These are phyloP conservation scores for Mantamonas sphyraenae DNA, from an alignment of 78 protist genomes.

Conservation along the genomic window DNA sequence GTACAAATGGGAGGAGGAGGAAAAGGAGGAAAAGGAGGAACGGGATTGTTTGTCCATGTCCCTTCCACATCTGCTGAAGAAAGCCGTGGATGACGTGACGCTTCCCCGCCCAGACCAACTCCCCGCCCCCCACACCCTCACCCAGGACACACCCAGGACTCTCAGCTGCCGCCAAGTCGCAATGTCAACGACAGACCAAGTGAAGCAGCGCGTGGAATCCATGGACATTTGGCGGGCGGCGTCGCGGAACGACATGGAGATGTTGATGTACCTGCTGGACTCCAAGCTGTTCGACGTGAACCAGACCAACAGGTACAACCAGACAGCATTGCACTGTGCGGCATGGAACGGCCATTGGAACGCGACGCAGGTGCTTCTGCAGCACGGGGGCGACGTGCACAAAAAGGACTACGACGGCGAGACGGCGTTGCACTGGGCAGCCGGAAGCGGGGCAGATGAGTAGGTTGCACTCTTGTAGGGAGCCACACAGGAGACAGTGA, in stretches of 20 bases:
- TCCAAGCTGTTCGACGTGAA: neutral
- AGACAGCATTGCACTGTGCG: neutral
- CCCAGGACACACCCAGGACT: too few relatives aligned
- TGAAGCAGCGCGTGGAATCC: neutral
- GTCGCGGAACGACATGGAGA: too few relatives aligned
- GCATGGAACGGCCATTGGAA: neutral
- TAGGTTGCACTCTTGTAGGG: neutral
- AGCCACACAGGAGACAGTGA: neutral
- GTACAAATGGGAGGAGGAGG: too few relatives aligned
- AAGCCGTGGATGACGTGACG: too few relatives aligned
- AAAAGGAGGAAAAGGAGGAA: too few relatives aligned
- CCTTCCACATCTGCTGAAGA: too few relatives aligned
- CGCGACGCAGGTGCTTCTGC: neutral
- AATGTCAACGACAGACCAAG: too few relatives aligned
- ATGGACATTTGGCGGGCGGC: slow-evolving; percentile 2
- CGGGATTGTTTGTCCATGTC: too few relatives aligned
- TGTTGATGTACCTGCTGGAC: too few relatives aligned
- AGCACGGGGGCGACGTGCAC: neutral
- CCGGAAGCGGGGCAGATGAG: neutral
- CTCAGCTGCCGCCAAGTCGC: too few relatives aligned
- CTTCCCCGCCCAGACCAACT: too few relatives aligned
- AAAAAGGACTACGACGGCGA: neutral
- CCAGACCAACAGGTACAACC: neutral
- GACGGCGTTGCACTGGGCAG: neutral
- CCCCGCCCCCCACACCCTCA: too few relatives aligned